phyloP scores from a whole-genome alignment of 2,329 filamentous ascomycete species.

The Botrytis galanthina region DNA sequence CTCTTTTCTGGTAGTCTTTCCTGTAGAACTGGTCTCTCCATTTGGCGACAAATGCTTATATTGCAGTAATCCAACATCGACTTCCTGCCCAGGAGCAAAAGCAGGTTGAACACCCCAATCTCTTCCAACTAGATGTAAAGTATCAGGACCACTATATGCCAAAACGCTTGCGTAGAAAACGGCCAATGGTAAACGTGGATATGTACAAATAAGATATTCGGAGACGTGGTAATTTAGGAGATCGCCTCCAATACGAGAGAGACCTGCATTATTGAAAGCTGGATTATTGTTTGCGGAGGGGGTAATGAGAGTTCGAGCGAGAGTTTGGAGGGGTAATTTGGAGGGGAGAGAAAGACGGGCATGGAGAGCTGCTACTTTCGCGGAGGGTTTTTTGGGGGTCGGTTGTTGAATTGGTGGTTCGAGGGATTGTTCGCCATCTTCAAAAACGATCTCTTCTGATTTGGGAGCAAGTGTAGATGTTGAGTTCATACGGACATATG shows the following conservation, averaged over 20 bases:
- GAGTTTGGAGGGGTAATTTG: constrained; percentile 79
- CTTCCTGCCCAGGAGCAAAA: constrained; percentile 83
- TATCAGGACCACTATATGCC: constrained; percentile 74
- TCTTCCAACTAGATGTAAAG: constrained; percentile 68
- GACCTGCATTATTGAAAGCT: constrained; percentile 83
- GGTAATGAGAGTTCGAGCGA: constrained; percentile 84
- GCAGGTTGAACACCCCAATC: constrained; percentile 92
- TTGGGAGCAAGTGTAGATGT: constrained; percentile 19
- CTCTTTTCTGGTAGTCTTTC: constrained; percentile 54
- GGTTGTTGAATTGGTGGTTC: not conserved
- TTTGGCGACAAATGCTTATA: constrained; percentile 56
- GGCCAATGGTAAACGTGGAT: constrained; percentile 85
- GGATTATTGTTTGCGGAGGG: constrained; percentile 76
- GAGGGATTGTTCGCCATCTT: constrained; percentile 28
- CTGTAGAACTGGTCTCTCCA: constrained; percentile 42
- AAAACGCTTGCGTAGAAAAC: constrained; percentile 84
- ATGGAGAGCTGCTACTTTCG: constrained; percentile 90
- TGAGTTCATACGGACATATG: constrained; percentile 33
- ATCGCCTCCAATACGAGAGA: constrained; percentile 77
- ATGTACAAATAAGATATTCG: constrained; percentile 84
- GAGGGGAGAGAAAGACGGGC: constrained; percentile 80
- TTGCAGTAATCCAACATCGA: constrained; percentile 87
- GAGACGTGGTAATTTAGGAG: constrained; percentile 85
- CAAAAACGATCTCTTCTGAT: constrained; percentile 30
- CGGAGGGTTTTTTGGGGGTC: constrained; percentile 50